Percentiles rank a stretch among this genome's conserved stretches.
Evolutionary conservation across 257 asterid species (phyloP).

Genomic region (Fraxinus anomala): DNA sequence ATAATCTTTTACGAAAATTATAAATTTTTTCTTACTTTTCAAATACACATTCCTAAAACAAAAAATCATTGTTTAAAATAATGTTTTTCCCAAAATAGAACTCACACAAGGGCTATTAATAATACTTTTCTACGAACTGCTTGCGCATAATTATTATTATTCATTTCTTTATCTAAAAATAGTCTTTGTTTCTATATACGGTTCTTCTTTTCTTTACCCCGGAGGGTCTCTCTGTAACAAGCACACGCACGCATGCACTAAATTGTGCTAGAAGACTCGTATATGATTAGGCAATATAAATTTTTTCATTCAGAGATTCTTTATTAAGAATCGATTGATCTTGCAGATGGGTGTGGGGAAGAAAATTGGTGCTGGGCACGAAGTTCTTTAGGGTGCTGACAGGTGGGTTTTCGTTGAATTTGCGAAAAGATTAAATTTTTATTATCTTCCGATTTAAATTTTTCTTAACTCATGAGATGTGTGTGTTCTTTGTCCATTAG

Average conservation of each 20-base stretch:
- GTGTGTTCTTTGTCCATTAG: conserved; percentile 21
- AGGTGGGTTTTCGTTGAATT: conserved; percentile 41
- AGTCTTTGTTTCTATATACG: conserved; percentile 37
- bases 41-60: too few relatives aligned
- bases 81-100: too few relatives aligned
- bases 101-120: not conserved
- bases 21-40: too few relatives aligned
- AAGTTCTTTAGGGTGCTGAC: conserved; percentile 30
- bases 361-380: conserved; percentile 38
- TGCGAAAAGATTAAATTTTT: conserved; percentile 34
- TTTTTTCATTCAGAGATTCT: not conserved
- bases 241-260: conserved; percentile 27
- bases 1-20: too few relatives aligned
- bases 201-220: conserved; percentile 19
- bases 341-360: conserved; percentile 33
- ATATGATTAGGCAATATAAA: conserved; percentile 25
- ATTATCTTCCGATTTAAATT: conserved; percentile 18
- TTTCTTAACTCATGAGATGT: conserved; percentile 11
- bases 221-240: conserved; percentile 22
- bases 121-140: conserved; percentile 32
- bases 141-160: conserved; percentile 14
- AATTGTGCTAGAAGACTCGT: conserved; percentile 16
- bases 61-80: too few relatives aligned
- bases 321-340: conserved; percentile 26
- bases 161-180: conserved; percentile 29